Evolutionary conservation across 176 grass and related monocot genomes (phyloP).

Genomic region (Oryza glumipatula): DNA sequence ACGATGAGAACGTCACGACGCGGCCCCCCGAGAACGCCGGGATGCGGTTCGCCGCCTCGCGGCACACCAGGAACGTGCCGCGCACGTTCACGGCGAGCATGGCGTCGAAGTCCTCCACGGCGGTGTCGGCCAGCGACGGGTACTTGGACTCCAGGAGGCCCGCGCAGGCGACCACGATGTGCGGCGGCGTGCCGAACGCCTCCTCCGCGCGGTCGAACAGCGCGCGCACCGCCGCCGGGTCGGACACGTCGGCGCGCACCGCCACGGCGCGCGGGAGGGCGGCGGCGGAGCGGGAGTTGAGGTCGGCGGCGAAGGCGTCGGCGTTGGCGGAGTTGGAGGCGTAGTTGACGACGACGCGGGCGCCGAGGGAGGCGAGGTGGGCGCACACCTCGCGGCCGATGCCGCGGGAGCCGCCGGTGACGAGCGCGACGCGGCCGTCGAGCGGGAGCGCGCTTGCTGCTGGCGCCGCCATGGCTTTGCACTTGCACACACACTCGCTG

Average conservation of each 20-base stretch:
- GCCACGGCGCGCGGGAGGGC: slow-evolving; percentile 9
- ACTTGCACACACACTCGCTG: not conserved
- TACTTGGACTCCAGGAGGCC: slow-evolving; percentile 58
- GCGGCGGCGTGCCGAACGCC: slow-evolving; percentile 52
- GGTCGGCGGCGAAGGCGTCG: slow-evolving; percentile 53
- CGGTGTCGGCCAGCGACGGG: slow-evolving; percentile 58
- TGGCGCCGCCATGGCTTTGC: slow-evolving; percentile 18
- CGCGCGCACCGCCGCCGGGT: slow-evolving; percentile 49
- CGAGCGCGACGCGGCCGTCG: slow-evolving; percentile 59
- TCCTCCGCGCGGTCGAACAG: slow-evolving; percentile 72
- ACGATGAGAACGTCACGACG: slow-evolving; percentile 63
- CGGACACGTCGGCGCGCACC: slow-evolving; percentile 52
- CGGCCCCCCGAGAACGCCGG: slow-evolving; percentile 32
- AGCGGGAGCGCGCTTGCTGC: slow-evolving; percentile 23
- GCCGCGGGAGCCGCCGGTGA: slow-evolving; percentile 69
- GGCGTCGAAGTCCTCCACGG: slow-evolving; percentile 71
- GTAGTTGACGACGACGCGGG: slow-evolving; percentile 68
- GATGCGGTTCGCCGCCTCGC: slow-evolving; percentile 50
- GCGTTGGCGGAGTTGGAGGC: slow-evolving; percentile 53
- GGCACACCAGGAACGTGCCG: slow-evolving; percentile 65
- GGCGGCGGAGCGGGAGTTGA: slow-evolving; percentile 24
- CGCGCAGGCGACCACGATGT: slow-evolving; percentile 64
- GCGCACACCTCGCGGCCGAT: slow-evolving; percentile 65
- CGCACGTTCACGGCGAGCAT: slow-evolving; percentile 68
- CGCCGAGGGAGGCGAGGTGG: slow-evolving; percentile 71